Evolutionary conservation across 768 basidiomycete genomes (phyloP).

Genomic region (Boletus tomentosulus): DNA sequence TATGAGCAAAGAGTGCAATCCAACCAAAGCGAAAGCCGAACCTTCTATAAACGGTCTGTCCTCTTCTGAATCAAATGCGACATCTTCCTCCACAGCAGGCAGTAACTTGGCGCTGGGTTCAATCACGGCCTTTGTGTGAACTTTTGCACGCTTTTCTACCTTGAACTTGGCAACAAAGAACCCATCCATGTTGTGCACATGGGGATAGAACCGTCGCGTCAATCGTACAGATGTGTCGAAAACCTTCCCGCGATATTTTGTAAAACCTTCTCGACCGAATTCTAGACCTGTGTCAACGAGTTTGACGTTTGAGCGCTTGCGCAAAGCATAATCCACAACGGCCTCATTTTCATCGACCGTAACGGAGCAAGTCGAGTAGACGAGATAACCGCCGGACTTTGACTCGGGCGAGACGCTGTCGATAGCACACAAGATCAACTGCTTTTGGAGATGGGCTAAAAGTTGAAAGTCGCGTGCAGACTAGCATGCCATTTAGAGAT

Average conservation of each 20-base stretch:
- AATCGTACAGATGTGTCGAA: conserved; percentile 77
- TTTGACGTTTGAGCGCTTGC: conserved; percentile 88
- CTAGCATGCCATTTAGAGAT: conserved; percentile 38
- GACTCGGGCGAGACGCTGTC: conserved; percentile 91
- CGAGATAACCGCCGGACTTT: conserved; percentile 87
- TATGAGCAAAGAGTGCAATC: background rate
- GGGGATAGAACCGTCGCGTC: conserved; percentile 90
- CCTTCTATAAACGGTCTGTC: conserved; percentile 78
- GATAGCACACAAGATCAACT: conserved; percentile 95
- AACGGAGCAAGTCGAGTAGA: conserved; percentile 98
- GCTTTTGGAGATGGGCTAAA: conserved; percentile 96
- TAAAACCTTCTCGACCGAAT: conserved; percentile 92
- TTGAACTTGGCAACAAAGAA: conserved; percentile 99
- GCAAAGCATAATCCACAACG: conserved; percentile 94
- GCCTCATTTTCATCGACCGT: conserved; percentile 98
- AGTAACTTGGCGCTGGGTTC: conserved; percentile 23
- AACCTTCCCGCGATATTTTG: conserved; percentile 83
- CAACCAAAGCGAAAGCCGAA: conserved; percentile 34
- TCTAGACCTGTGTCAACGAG: conserved; percentile 90
- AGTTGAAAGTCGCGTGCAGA: conserved; percentile 94
- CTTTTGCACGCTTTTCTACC: conserved; percentile 74
- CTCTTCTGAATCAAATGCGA: conserved; percentile 69
- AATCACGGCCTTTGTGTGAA: conserved; percentile 19
- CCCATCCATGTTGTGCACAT: conserved; percentile 99
- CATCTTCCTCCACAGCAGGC: conserved; percentile 28